Base-by-base conservation (phyloP, 768 basidiomycete genomes). In the Pisolithus orientalis region DNA sequence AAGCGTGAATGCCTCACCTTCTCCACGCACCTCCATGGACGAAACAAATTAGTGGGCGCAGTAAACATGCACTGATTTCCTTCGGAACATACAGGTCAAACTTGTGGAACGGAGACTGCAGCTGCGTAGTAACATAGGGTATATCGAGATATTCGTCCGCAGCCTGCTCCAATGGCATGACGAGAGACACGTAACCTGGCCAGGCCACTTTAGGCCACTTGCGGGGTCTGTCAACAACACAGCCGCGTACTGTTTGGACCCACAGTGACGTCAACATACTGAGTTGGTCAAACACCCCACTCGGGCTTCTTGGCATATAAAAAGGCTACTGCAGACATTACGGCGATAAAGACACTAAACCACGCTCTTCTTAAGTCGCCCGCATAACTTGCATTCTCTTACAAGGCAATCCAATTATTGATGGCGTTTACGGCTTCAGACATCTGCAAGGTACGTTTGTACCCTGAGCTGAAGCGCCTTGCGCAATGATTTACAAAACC, bases 1-100 rank as follows among this genome's bases (percentile, higher is more conserved):
- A 34, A 14, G 16, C 31, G 38, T 45, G 54, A 47, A 50, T 2
- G 47, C 62, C 85, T 73, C 62, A 89, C 89, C 80, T 65, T 60
- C 81, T 73, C 90, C 90, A 93, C 24, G 90, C 90, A 32, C 90
- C 90, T 29, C 90, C 90, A 58, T 90, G 90, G 28, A 91, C 70
- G 60, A 90, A 91, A 60, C 81, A 80, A 38, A 90, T 62, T 40
- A 90, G 65, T n/a, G 77, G 73, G 1, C 62, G 59, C 43, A 53
- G 52, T 32, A 44, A n/a, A 4, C 28, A 7, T 39, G 29, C 2
- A 51, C 47, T 43, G 31, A 25, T 44, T 21, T 48, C 24, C 39
- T 55, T 52, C 16, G 77, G 71, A 31, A 73, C 47, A 69, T 81
- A 79, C 2, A 83, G 48, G 62, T 90, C 87, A 55, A 87, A 84